These are phyloP conservation scores for Boletus huronensis DNA, from an alignment of 768 basidiomycete genomes.

Conservation along the genomic window DNA sequence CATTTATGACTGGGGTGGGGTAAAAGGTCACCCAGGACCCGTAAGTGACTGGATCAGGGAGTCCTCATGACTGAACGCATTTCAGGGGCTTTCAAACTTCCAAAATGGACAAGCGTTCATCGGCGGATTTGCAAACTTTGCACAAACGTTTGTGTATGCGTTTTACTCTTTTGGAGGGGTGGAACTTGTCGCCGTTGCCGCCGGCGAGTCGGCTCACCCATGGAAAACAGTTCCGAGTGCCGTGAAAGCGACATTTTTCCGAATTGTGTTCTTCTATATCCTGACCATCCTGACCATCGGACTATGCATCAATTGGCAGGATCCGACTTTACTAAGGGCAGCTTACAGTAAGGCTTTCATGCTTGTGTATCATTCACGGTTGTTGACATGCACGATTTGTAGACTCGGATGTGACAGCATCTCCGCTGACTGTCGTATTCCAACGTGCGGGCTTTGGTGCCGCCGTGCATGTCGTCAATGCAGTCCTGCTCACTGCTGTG, in stretches of 20 bases:
- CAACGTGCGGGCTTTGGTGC: conserved; percentile 59
- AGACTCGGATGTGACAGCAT: conserved; percentile 52
- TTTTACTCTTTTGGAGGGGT: conserved; percentile 70
- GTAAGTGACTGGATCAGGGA: conserved; percentile 29
- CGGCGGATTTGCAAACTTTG: conserved; percentile 50
- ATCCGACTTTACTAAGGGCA: conserved; percentile 49
- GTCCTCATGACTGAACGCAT: background rate
- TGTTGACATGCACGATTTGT: background rate
- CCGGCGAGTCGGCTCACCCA: conserved; percentile 63
- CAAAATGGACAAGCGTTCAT: conserved; percentile 49
- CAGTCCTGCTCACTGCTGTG: conserved; percentile 62
- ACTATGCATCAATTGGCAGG: conserved; percentile 58
- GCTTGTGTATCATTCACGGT: background rate
- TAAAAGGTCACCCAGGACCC: conserved; percentile 56
- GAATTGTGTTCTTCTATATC: conserved; percentile 63
- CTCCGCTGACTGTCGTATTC: conserved; percentile 64
- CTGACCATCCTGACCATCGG: conserved; percentile 64
- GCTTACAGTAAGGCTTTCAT: conserved; percentile 35
- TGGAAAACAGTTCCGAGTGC: conserved; percentile 61
- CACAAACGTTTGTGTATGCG: conserved; percentile 61
- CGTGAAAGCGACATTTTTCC: conserved; percentile 65
- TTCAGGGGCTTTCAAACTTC: conserved; percentile 50
- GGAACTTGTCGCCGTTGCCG: conserved; percentile 70
- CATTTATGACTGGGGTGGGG: conserved; percentile 59
- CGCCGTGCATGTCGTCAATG: conserved; percentile 61